Percentiles rank a stretch among this genome's conserved stretches.
Evolutionary conservation across 768 basidiomycete species (phyloP).

Genomic region (Scleroderma bovista): DNA sequence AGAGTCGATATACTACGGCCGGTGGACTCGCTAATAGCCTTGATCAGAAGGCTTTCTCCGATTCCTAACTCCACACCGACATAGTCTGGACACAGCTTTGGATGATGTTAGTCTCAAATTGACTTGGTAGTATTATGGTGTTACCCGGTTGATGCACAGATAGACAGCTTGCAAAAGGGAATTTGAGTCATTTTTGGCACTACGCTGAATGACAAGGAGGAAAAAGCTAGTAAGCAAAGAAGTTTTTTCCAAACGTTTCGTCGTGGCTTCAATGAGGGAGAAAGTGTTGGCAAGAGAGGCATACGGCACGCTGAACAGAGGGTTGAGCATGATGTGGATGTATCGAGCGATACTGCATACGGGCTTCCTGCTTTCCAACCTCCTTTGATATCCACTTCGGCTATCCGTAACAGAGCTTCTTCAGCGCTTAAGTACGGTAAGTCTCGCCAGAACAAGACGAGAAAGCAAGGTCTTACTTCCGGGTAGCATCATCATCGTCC

Average conservation of each 20-base stretch:
- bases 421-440: constrained; percentile 48
- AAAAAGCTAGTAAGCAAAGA: constrained; percentile 85
- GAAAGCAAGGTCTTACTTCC: constrained; percentile 43
- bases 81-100: constrained; percentile 90
- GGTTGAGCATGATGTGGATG: neutral
- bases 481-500: constrained; percentile 46
- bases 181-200: constrained; percentile 65
- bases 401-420: constrained; percentile 51
- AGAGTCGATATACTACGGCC: constrained; percentile 80
- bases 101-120: neutral
- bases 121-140: constrained; percentile 16
- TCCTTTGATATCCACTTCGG: constrained; percentile 71
- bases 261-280: constrained; percentile 86
- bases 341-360: constrained; percentile 42
- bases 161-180: constrained; percentile 88
- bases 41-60: constrained; percentile 89
- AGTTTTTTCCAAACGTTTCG: constrained; percentile 91
- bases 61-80: constrained; percentile 93
- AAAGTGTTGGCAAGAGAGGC: constrained; percentile 88
- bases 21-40: constrained; percentile 92
- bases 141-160: constrained; percentile 91
- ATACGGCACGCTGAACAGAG: constrained; percentile 73
- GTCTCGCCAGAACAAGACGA: neutral
- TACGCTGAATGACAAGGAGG: constrained; percentile 82
- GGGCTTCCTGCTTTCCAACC: constrained; percentile 83